Conservation (phyloP, 495 filamentous ascomycete species). For the Hypomontagnella submonticulosa region DNA sequence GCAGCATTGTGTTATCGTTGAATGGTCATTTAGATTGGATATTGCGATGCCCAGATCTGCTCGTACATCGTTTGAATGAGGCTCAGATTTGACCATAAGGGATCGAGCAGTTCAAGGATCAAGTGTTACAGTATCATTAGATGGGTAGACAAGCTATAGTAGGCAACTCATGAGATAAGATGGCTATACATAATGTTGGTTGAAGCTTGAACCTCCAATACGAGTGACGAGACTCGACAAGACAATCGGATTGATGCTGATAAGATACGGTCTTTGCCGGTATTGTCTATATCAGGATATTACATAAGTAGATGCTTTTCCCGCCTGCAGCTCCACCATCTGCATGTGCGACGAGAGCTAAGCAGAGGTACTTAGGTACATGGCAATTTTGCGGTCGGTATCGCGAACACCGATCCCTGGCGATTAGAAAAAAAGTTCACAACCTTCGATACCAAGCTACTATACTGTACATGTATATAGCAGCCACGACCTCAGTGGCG, state of each 20-base stretch:
- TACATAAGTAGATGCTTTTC: too few species aligned
- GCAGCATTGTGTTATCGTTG: constrained; percentile 44
- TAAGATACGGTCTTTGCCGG: too few species aligned
- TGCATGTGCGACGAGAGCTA: too few species aligned
- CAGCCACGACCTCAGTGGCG: not conserved
- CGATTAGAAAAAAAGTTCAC: constrained; percentile 8
- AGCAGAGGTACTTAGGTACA: too few species aligned
- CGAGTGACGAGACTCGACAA: too few species aligned
- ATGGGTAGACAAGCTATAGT: too few species aligned
- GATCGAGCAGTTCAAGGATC: not conserved
- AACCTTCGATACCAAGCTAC: constrained; percentile 4
- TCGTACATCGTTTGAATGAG: not conserved
- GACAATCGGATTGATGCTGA: too few species aligned
- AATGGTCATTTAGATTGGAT: constrained; percentile 17
- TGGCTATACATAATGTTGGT: too few species aligned
- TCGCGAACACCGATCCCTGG: not conserved
- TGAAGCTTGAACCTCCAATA: too few species aligned
- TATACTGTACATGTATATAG: not conserved
- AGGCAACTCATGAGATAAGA: too few species aligned
- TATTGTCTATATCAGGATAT: too few species aligned
- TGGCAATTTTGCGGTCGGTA: not conserved
- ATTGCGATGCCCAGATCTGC: constrained; percentile 2
- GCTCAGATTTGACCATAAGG: not conserved
- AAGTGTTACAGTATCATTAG: not conserved
- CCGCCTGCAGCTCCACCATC: too few species aligned